Base-by-base conservation (phyloP, 2,329 filamentous ascomycete species). In the Didymella glomerata region DNA sequence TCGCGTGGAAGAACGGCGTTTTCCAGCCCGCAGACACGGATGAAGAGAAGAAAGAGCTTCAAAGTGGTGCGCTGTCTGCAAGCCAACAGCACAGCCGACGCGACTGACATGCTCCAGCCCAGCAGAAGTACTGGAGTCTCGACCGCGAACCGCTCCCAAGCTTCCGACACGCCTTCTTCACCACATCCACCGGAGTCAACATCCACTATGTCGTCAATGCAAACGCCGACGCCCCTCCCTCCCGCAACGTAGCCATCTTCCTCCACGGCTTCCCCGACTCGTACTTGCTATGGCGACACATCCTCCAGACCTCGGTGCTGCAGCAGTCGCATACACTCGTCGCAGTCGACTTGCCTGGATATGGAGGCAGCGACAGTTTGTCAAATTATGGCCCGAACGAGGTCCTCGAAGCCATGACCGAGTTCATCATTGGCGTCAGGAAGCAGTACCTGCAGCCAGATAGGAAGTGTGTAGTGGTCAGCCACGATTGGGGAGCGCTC, bases 181-280 rank as follows among this genome's bases (percentile, higher is more conserved):
- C 76, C 42, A 76, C 85, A 14, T 75, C 75, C 36, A 79, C 77
- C 58, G 82, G 83, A 0, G 76, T 81, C 60, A 82, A 81, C 63
- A 79, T 87, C 27, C 85, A 87, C 68, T 86, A 86, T 65, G 75
- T 87, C 52, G 77, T 77, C 66, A 84, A 73, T 45, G 54, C 62
- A 11, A 50, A 61, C 4, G 48, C 50, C 11, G 52, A 54, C 16
- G 28, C 48, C 25, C 32, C 61, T n/a, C 54, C 51, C 24, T 76
- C 66, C 60, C 77, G 62, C 50, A 73, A 71, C 52, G 70, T 86
- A 16, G 77, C 84, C 24, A 78, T 87, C 40, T 83, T 86, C 64
- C 74, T 87, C 18, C 85, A 87, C 69, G 85, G 85, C 36, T 88
- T 86, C 58, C 85, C 85, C 7, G 85, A 88, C 65, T 85, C 84